phyloP scores from a whole-genome alignment of 2,329 filamentous ascomycete genomes.

The Leptographium wingfieldii region DNA sequence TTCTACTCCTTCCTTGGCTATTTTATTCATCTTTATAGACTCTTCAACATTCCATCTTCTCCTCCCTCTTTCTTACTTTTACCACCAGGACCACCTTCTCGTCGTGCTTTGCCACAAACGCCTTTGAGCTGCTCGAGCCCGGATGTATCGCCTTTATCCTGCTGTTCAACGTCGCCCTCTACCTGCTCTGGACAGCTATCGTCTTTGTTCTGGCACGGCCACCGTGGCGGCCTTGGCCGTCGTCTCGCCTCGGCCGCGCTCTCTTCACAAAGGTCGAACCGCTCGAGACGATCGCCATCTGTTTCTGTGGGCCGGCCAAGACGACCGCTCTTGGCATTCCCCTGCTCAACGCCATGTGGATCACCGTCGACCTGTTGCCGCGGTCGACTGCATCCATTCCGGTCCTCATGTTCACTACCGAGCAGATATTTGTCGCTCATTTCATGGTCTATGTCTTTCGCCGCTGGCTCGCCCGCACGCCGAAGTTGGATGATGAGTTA shows the following conservation, averaged over 20 bases:
- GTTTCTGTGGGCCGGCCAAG: constrained; percentile 63
- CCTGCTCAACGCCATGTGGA: constrained; percentile 55
- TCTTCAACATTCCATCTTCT: background rate
- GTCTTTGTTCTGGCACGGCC: constrained; percentile 41
- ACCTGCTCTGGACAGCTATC: constrained; percentile 48
- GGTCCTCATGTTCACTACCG: constrained; percentile 5
- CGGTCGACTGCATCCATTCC: constrained; percentile 49
- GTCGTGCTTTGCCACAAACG: constrained; percentile 50
- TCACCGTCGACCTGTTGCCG: constrained; percentile 30
- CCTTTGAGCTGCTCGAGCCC: constrained; percentile 25
- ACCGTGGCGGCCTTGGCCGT: constrained; percentile 17
- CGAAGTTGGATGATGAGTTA: background rate
- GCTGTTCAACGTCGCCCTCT: constrained; percentile 53
- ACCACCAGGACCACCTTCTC: constrained; percentile 52
- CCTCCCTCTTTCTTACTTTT: background rate
- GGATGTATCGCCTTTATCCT: constrained; percentile 54
- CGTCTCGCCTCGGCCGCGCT: background rate
- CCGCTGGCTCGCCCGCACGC: background rate
- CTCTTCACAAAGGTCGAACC: constrained; percentile 32
- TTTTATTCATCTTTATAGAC: background rate
- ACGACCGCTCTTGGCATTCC: constrained; percentile 60
- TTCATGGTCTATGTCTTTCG: constrained; percentile 31
- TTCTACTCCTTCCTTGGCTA: background rate
- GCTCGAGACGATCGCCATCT: constrained; percentile 41
- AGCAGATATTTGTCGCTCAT: constrained; percentile 21